A percentile compares a stretch with the other conserved stretches of the same genome.
Conservation (phyloP, 2,329 filamentous ascomycete genomes). For the Beauveria medogensis region DNA sequence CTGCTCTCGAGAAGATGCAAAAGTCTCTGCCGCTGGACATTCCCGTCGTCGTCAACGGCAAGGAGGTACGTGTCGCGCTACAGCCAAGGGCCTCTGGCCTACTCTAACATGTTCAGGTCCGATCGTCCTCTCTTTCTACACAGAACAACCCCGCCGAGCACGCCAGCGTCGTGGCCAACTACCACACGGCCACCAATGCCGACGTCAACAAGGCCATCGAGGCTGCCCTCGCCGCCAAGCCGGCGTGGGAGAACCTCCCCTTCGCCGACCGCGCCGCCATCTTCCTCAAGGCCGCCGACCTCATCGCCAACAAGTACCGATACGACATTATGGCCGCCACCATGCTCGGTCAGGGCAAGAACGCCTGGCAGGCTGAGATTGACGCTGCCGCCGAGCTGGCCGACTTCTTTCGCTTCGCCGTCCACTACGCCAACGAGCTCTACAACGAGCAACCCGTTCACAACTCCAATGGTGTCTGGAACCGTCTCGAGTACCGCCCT, state of each 20-base stretch:
- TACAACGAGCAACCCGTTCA: conserved; percentile 82
- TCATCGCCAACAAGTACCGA: conserved; percentile 85
- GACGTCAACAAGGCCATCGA: conserved; percentile 77
- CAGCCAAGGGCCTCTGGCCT: background rate
- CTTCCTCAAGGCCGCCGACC: conserved; percentile 91
- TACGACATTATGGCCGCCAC: conserved; percentile 96
- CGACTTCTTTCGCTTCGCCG: conserved; percentile 92
- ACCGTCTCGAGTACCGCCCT: conserved; percentile 80
- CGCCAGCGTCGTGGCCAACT: conserved; percentile 66
- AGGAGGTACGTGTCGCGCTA: conserved; percentile 50
- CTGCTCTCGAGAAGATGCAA: conserved; percentile 63
- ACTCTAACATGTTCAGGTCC: conserved; percentile 42
- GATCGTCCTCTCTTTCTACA: conserved; percentile 53
- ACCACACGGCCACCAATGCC: conserved; percentile 69
- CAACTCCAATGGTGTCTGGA: conserved; percentile 81
- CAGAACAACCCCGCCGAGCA: conserved; percentile 84
- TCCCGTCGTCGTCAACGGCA: conserved; percentile 75
- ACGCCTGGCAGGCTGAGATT: conserved; percentile 98
- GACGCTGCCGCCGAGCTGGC: conserved; percentile 86
- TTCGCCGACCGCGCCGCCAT: conserved; percentile 88
- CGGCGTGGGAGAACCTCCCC: conserved; percentile 75
- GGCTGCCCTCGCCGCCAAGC: conserved; percentile 76
- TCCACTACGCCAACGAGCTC: conserved; percentile 85
- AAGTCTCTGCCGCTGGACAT: conserved; percentile 65
- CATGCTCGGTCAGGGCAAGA: conserved; percentile 96